phyloP scores from a whole-genome alignment of 192 early-diverging fungal species.

The Coemansia sp. region DNA sequence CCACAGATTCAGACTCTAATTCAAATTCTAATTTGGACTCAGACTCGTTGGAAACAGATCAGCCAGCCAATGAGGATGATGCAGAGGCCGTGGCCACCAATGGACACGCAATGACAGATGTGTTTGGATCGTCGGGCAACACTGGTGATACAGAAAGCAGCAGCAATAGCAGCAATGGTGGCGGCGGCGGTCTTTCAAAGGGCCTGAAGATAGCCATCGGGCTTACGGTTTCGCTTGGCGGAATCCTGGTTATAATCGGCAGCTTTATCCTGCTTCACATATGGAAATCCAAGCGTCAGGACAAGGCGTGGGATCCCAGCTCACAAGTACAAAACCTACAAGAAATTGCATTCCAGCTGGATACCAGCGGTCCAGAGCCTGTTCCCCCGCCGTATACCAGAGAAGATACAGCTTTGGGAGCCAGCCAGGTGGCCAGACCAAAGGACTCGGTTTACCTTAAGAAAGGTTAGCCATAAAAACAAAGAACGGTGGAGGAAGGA shows the following conservation, averaged over 20 bases:
- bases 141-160: neutral
- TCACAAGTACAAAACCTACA: neutral
- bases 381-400: neutral
- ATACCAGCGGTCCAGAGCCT: neutral
- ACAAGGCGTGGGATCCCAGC: slow-evolving; percentile 7
- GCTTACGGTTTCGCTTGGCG: neutral
- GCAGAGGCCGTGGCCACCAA: no score
- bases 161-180: neutral
- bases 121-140: no score
- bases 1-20: neutral
- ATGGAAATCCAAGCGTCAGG: slow-evolving; percentile 6
- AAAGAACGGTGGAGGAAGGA: no score
- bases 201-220: slow-evolving; percentile 6
- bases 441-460: neutral
- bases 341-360: neutral
- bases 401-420: neutral
- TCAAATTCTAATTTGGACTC: no score
- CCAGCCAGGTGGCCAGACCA: neutral
- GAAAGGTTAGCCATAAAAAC: neutral
- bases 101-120: no score
- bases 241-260: neutral
- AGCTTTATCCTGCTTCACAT: neutral
- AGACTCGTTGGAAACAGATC: no score
- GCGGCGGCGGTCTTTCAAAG: neutral
- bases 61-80: no score